Percentiles rank a stretch among this genome's conserved stretches.
Evolutionary conservation across 2,329 filamentous ascomycete genomes (phyloP).

Genomic region (Zasmidium cellare): DNA sequence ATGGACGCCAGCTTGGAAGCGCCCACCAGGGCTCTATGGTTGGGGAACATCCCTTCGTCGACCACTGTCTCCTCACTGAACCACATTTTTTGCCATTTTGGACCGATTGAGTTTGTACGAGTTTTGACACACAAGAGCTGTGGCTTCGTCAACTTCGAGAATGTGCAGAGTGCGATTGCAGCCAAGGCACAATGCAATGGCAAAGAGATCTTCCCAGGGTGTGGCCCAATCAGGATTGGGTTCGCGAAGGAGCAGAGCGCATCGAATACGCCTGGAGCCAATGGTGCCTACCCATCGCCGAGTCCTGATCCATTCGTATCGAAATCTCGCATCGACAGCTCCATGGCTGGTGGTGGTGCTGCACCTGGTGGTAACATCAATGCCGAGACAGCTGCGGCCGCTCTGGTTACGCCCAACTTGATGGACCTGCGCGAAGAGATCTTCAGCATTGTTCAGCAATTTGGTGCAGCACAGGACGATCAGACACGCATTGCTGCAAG

Average conservation of each 20-base stretch:
- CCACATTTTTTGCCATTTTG: constrained; percentile 93
- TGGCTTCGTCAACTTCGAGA: constrained; percentile 97
- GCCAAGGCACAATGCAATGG: constrained; percentile 88
- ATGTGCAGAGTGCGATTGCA: constrained; percentile 82
- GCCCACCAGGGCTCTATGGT: constrained; percentile 91
- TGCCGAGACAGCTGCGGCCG: constrained; percentile 50
- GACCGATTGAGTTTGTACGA: constrained; percentile 83
- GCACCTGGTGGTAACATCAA: constrained; percentile 35
- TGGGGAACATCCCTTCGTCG: constrained; percentile 94
- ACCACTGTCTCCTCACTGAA: constrained; percentile 93
- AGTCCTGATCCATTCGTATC: constrained; percentile 78
- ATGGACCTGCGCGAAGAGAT: constrained; percentile 81
- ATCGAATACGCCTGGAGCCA: constrained; percentile 82
- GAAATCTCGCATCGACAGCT: constrained; percentile 38
- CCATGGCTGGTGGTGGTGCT: constrained; percentile 29
- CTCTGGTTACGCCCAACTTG: constrained; percentile 70
- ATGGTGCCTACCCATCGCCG: constrained; percentile 83
- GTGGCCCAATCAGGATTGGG: constrained; percentile 90
- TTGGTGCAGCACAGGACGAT: constrained; percentile 83
- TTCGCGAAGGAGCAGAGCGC: constrained; percentile 95
- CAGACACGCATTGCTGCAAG: constrained; percentile 68
- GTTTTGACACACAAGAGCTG: constrained; percentile 99
- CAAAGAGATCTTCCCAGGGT: constrained; percentile 97
- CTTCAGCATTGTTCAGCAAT: constrained; percentile 79
- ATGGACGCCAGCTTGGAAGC: constrained; percentile 69